Percentiles rank a stretch among this genome's conserved stretches.
phyloP scores from a whole-genome alignment of 768 basidiomycete species.

The Trichaptum fuscoviolaceum region DNA sequence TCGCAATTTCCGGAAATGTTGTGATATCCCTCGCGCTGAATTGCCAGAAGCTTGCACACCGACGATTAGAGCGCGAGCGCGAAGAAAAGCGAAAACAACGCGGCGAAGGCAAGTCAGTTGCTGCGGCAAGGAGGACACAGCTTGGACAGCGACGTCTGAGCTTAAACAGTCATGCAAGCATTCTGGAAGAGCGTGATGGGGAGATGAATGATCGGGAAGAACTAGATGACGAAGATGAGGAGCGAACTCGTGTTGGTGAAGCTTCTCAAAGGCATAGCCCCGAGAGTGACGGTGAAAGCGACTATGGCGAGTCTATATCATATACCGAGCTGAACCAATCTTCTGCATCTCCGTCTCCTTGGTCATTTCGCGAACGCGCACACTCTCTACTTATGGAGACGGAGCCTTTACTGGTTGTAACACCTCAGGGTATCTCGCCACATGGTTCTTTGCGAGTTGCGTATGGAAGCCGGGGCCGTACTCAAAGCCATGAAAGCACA shows the following conservation, averaged over 20 bases:
- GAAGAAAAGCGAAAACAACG: slow-evolving; percentile 7
- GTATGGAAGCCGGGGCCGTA: background rate
- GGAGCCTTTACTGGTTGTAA: slow-evolving; percentile 13
- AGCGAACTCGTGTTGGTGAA: slow-evolving; percentile 2
- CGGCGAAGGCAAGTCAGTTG: background rate
- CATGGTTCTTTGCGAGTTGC: background rate
- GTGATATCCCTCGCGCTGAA: slow-evolving; percentile 90
- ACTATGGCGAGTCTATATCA: background rate
- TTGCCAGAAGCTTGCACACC: slow-evolving; percentile 88
- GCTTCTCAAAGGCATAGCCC: background rate
- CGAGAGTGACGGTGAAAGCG: background rate
- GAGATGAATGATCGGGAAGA: background rate
- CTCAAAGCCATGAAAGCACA: background rate
- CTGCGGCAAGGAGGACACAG: background rate
- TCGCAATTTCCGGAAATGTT: slow-evolving; percentile 80
- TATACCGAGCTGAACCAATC: background rate
- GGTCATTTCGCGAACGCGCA: background rate
- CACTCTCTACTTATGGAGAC: slow-evolving; percentile 13
- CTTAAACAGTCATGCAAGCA: background rate
- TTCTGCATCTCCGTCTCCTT: background rate
- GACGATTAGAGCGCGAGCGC: slow-evolving; percentile 45
- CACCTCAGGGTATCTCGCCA: background rate
- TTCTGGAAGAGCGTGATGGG: background rate
- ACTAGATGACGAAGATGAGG: background rate
- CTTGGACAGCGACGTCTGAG: background rate